phyloP scores from a whole-genome alignment of 805 yeast species.

The Myxozyma nipponensis region DNA sequence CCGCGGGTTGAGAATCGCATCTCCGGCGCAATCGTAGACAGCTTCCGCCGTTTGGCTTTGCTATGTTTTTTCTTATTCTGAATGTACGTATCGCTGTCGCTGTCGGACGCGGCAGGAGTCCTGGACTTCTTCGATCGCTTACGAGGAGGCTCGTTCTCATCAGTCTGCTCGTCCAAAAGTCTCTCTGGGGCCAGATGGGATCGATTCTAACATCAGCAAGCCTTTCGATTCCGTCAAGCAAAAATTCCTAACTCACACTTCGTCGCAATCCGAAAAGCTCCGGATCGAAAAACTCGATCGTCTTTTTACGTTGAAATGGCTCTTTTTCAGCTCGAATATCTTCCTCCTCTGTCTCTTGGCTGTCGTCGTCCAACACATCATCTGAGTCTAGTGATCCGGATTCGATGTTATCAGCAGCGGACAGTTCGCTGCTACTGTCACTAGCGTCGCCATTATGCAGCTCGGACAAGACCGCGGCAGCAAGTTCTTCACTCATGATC shows the following conservation, averaged over 20 bases:
- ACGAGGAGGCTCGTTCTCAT: slow-evolving; percentile 18
- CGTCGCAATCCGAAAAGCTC: slow-evolving; percentile 45
- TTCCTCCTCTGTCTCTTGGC: slow-evolving; percentile 26
- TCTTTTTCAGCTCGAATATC: slow-evolving; percentile 7
- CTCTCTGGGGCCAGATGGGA: slow-evolving; percentile 36
- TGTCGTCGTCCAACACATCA: slow-evolving; percentile 16
- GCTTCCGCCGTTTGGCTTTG: slow-evolving; percentile 29
- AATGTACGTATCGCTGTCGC: background rate
- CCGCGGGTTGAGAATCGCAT: slow-evolving; percentile 74
- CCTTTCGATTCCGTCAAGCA: background rate
- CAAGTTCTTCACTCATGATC: slow-evolving; percentile 24
- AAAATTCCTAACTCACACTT: slow-evolving; percentile 28
- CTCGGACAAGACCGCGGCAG: slow-evolving; percentile 20
- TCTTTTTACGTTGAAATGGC: slow-evolving; percentile 2
- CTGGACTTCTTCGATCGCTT: slow-evolving; percentile 1
- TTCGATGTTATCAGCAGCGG: slow-evolving; percentile 4
- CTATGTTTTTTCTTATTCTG: slow-evolving; percentile 10
- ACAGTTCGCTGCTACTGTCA: slow-evolving; percentile 12
- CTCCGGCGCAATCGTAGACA: slow-evolving; percentile 25
- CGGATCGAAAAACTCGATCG: slow-evolving; percentile 32
- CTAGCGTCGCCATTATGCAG: slow-evolving; percentile 8
- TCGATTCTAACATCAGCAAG: slow-evolving; percentile 27
- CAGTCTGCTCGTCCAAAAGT: slow-evolving; percentile 23
- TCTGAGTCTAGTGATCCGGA: slow-evolving; percentile 1
- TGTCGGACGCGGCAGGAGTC: background rate